phyloP scores from a whole-genome alignment of 139 green algal genomes.

The Diplosphaera chodatii region DNA sequence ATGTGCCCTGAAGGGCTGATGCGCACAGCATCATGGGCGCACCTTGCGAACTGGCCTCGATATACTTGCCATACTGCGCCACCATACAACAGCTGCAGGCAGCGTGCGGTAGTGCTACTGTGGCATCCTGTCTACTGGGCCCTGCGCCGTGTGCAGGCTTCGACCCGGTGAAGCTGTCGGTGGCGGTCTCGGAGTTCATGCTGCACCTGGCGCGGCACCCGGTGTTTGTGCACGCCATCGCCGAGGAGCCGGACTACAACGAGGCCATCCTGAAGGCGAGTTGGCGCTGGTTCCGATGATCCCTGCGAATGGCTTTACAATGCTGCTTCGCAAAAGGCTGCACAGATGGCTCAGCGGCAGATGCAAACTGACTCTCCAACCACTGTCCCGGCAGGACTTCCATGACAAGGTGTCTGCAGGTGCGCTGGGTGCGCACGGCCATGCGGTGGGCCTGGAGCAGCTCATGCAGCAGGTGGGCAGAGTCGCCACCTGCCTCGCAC shows the following conservation, averaged over 20 bases:
- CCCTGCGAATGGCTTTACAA: too few relatives aligned
- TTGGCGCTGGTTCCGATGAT: slow-evolving; percentile 25
- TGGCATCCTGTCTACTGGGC: too few relatives aligned
- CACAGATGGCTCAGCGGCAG: background rate
- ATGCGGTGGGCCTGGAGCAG: slow-evolving; percentile 22
- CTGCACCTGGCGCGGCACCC: slow-evolving; percentile 25
- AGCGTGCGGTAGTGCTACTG: too few relatives aligned
- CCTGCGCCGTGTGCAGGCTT: background rate
- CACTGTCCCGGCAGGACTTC: background rate
- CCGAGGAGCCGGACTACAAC: slow-evolving; percentile 45
- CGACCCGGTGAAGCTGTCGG: background rate
- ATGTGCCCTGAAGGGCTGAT: too few relatives aligned
- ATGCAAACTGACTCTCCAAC: too few relatives aligned
- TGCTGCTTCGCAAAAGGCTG: too few relatives aligned
- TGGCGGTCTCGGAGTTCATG: slow-evolving; percentile 13
- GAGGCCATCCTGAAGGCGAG: slow-evolving; percentile 21
- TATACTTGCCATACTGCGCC: too few relatives aligned
- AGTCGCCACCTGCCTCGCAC: too few relatives aligned
- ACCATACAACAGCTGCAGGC: too few relatives aligned
- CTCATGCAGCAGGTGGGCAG: slow-evolving; percentile 4
- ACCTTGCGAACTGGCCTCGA: too few relatives aligned
- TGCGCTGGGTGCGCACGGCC: slow-evolving; percentile 23
- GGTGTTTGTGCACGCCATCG: slow-evolving; percentile 30
- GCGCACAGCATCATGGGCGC: too few relatives aligned
- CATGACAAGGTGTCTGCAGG: slow-evolving; percentile 3